phyloP scores from a whole-genome alignment of 2,329 filamentous ascomycete genomes.

The Penicillium fuscoglaucum region DNA sequence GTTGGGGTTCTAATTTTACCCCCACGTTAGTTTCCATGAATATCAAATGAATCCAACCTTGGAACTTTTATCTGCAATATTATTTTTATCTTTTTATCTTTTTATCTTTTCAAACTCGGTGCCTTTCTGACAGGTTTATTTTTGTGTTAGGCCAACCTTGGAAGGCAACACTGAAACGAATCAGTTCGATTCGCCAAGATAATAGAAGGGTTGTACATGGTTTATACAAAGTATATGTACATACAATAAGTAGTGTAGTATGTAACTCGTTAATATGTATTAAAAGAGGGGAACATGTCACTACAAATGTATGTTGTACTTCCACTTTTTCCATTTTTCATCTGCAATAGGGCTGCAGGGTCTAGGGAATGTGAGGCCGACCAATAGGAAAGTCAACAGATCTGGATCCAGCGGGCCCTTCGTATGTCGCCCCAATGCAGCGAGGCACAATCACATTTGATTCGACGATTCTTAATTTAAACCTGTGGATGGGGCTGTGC shows the following conservation, averaged over 20 bases:
- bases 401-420: background rate
- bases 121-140: too few species aligned
- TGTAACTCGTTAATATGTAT: background rate
- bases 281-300: background rate
- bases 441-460: background rate
- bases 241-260: too few species aligned
- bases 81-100: background rate
- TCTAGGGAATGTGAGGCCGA: background rate
- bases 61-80: background rate
- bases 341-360: background rate
- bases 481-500: constrained; percentile 6
- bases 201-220: background rate
- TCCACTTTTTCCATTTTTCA: background rate
- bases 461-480: constrained; percentile 4
- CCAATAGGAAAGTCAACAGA: background rate
- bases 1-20: background rate
- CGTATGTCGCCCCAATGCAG: background rate
- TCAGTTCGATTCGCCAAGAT: background rate
- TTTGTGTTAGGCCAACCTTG: background rate
- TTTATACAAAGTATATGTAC: background rate
- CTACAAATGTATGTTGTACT: background rate
- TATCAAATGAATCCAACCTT: background rate
- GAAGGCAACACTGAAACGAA: background rate
- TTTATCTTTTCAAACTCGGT: too few species aligned
- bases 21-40: background rate